Base-by-base conservation (phyloP, 345 rosid genomes). In the Arabidopsis arenosa region DNA sequence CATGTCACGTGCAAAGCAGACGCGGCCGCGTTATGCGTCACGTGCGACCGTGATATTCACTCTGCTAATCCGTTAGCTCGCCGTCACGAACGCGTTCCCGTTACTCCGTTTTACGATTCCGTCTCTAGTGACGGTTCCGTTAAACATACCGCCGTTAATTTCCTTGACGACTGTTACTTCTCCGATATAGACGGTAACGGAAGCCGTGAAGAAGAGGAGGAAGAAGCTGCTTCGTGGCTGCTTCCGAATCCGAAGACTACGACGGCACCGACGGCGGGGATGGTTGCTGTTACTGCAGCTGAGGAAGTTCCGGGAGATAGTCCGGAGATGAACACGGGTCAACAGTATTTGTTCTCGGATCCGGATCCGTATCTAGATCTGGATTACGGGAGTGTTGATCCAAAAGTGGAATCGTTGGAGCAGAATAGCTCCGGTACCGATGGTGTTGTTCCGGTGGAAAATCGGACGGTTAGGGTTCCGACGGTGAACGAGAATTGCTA, bases 1-100 rank as follows among this genome's bases (percentile, higher is more conserved):
- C 86, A 90, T 75, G 94, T 96, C 77, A 96, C 97, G 58, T 96
- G 99, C 86, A 89, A 90, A 77, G 99, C 98, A 1, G 99, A 96
- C 72, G 98, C 99, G 1, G 99, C 99, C n/a, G 89, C 99, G 12
- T 92, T 96, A 60, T 96, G 99, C 83, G 76, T 85, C 81, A 80
- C 93, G 64, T 96, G 99, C 71, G 99, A 96, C 89, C 92, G 87
- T 0, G 98, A 96, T 73, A 96, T 96, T 82, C 99, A 96, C 89
- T 89, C 98, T 0, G 99, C 96, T 5, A 96, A 96, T 70, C 98
- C 96, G 0, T 75, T 95, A 43, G 97, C 99, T n/a, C 83, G 86
- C 40, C 89, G 97, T 18, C 99, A 96, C 82, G 96, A 90, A 74
- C 97, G 98, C 13, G 84, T 91, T 1, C 97, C 96, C 2, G 85